phyloP scores from a whole-genome alignment of 129 eudicot species.

The Lactuca saligna region DNA sequence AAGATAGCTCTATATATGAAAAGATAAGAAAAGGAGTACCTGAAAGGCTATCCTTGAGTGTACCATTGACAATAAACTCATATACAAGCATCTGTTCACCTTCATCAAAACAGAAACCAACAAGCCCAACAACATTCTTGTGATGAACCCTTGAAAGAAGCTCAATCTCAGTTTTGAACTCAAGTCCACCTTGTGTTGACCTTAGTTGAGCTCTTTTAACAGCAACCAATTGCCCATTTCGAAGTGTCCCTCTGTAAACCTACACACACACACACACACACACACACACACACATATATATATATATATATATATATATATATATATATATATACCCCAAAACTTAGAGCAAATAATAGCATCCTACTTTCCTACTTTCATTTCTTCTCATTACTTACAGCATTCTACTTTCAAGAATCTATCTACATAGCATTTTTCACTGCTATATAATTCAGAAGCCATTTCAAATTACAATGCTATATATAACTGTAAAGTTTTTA shows the following conservation, averaged over 20 bases:
- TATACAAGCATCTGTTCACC: conserved; percentile 84
- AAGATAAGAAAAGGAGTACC: conserved; percentile 41
- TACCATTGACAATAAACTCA: conserved; percentile 78
- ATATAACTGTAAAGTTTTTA: too few relatives aligned
- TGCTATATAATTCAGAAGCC: background rate
- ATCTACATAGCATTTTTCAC: background rate
- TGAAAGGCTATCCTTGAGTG: conserved; percentile 78
- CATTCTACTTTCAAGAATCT: background rate
- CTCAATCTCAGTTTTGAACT: conserved; percentile 98
- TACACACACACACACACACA: conserved; percentile 6
- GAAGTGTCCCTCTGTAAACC: conserved; percentile 90
- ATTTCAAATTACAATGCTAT: too few relatives aligned
- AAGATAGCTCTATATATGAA: background rate
- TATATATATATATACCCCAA: too few relatives aligned
- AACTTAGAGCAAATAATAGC: background rate
- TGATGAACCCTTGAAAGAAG: conserved; percentile 98
- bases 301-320: too few relatives aligned
- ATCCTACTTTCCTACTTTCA: background rate
- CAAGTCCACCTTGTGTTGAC: conserved; percentile 79
- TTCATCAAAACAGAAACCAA: conserved; percentile 81
- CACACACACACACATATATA: too few relatives aligned
- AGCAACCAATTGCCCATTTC: conserved; percentile 71
- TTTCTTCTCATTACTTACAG: background rate
- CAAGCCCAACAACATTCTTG: conserved; percentile 81
- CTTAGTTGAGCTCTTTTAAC: conserved; percentile 82